A percentile compares a stretch with the other conserved stretches of the same genome.
Conservation (phyloP, 805 yeast genomes). For the Nakazawaea anatomiae region DNA sequence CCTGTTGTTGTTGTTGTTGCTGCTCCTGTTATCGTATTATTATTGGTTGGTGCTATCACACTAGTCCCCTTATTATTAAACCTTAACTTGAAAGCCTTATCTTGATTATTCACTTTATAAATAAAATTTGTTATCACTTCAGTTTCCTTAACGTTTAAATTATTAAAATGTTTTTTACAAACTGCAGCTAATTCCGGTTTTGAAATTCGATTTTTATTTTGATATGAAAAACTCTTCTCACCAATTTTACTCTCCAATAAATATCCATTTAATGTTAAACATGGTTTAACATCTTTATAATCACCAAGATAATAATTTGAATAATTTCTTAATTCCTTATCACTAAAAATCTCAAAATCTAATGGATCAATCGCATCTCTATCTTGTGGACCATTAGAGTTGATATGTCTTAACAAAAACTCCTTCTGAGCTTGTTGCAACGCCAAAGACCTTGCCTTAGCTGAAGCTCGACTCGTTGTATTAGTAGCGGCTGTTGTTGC, state of each 20-base stretch:
- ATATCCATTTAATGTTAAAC: constrained; percentile 64
- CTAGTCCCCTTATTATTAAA: constrained; percentile 19
- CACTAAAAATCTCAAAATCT: constrained; percentile 64
- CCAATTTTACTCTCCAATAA: constrained; percentile 71
- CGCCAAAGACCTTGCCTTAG: constrained; percentile 54
- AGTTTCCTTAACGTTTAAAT: constrained; percentile 60
- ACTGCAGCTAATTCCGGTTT: constrained; percentile 55
- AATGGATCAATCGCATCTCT: constrained; percentile 46
- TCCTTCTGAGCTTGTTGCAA: constrained; percentile 69
- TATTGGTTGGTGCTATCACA: not conserved
- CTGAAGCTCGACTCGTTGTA: constrained; percentile 33
- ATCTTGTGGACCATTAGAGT: constrained; percentile 69
- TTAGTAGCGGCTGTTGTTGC: not conserved
- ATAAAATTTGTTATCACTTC: constrained; percentile 86
- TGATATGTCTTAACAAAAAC: constrained; percentile 58
- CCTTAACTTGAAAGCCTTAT: constrained; percentile 32
- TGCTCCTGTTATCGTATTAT: not conserved
- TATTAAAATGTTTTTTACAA: constrained; percentile 64
- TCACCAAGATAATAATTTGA: constrained; percentile 39
- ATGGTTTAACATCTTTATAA: constrained; percentile 36
- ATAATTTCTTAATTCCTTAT: constrained; percentile 63
- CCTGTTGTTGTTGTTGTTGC: not conserved
- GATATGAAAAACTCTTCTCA: constrained; percentile 48
- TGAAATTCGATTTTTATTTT: constrained; percentile 38
- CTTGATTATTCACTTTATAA: constrained; percentile 74